Base-by-base conservation (phyloP, 768 basidiomycete species). In the Saitozyma podzolica region DNA sequence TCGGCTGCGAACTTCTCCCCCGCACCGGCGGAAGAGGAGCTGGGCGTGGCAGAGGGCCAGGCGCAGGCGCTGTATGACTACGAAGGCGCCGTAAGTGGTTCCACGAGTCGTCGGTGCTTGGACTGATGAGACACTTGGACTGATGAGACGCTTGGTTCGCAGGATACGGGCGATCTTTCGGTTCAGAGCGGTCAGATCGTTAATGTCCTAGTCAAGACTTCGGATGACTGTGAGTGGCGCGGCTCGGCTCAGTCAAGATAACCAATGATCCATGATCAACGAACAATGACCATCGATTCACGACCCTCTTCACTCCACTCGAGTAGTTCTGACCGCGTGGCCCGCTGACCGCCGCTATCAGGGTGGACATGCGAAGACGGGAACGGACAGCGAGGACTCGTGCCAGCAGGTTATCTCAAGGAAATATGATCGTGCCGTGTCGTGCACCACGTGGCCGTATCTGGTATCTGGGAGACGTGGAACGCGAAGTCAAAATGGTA, bases 301-400 rank as follows among this genome's bases (percentile, higher is more conserved):
- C 5, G 29, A 29, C 29, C 29, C 29, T 5, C 29, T 2, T 29
- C 29, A 29, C 5, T 29, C 5, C 29, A 29, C 29, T 29, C 5
- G 29, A 29, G 29, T 29, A 29, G 29, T 29, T 29, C 5, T 2
- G 29, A 29, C 2, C 2, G 29, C 5, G 29, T 5, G 29, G 29
- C 29, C 29, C 29, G 5, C n/a, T 57, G 45, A 47, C n/a, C 13
- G 45, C 17, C 39, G 29, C 29, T 29, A 17, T 43, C 58, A 76
- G 74, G 74, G 74, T 76, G 74, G 74, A 76, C 70, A 48, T 76
- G 74, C 48, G 72, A 76, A 49, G 72, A 76, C 53, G 68, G 72
- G 3, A 73, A 68, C 47, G 72, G 74, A 7, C 45, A 58, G 37
- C 63, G 66, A 41, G 74, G 74, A 19, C 53, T 76, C 14, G 72